A percentile compares a stretch with the other conserved stretches of the same genome.
Evolutionary conservation across 73 alveolate genomes (phyloP).

Genomic region (Tetrahymena thermophila): DNA sequence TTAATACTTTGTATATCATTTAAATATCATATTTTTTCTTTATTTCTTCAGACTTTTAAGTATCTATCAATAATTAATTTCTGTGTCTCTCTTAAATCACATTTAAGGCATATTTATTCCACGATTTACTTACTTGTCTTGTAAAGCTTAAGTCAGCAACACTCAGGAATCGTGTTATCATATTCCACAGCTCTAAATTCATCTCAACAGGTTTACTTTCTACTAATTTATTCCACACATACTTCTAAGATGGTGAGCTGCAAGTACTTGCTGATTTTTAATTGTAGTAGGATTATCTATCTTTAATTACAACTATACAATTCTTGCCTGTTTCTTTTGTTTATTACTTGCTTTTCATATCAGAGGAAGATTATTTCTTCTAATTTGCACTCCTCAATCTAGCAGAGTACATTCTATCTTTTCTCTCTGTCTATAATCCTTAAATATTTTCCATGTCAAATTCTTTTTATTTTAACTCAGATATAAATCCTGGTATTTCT

Average conservation of each 20-base stretch:
- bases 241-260: not conserved
- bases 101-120: not conserved
- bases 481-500: not conserved
- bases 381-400: not conserved
- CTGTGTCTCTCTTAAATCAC: not conserved
- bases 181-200: not conserved
- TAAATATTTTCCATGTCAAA: not conserved
- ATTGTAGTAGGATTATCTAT: not conserved
- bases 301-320: not conserved
- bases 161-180: not conserved
- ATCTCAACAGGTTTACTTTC: not conserved
- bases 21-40: not conserved
- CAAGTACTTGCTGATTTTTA: not conserved
- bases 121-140: not conserved
- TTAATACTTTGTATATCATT: not conserved
- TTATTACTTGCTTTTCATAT: not conserved
- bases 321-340: not conserved
- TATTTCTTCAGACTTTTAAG: not conserved
- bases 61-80: not conserved
- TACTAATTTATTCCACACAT: not conserved
- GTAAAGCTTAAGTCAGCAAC: not conserved
- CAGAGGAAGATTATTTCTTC: not conserved
- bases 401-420: not conserved
- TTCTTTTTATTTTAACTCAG: not conserved
- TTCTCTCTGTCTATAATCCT: not conserved